Evolutionary conservation across 169 alveolate species (phyloP).

Genomic region (Besnoitia besnoiti): DNA sequence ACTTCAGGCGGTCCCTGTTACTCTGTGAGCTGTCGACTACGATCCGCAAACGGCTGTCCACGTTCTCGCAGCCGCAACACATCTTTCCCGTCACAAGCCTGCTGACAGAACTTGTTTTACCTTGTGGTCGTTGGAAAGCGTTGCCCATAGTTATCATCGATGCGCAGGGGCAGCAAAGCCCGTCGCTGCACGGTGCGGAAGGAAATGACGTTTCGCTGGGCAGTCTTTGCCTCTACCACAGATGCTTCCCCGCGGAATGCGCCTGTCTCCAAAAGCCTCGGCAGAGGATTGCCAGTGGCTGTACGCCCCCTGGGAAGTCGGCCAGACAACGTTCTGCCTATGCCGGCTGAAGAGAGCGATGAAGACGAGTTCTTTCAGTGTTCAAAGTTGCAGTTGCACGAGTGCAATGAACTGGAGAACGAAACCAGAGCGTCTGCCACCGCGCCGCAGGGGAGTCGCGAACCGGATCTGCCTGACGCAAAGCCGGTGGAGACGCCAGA

Average conservation of each 20-base stretch:
- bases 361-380: background rate
- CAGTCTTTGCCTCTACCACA: too few species aligned
- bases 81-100: too few species aligned
- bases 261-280: background rate
- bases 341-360: background rate
- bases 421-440: background rate
- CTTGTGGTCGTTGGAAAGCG: too few species aligned
- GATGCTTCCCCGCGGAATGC: constrained; percentile 25
- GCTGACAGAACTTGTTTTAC: too few species aligned
- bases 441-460: background rate
- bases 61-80: too few species aligned
- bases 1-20: too few species aligned
- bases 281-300: constrained; percentile 35
- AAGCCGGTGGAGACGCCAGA: background rate
- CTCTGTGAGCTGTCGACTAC: too few species aligned
- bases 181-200: too few species aligned
- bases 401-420: background rate
- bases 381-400: background rate
- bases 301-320: background rate
- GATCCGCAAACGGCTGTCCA: too few species aligned
- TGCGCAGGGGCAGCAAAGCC: too few species aligned
- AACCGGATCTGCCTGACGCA: background rate
- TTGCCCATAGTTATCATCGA: too few species aligned
- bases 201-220: too few species aligned
- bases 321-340: background rate